A percentile compares a stretch with the other conserved stretches of the same genome.
Conservation (phyloP, 2,329 filamentous ascomycete species). For the Colletotrichum falcatum region DNA sequence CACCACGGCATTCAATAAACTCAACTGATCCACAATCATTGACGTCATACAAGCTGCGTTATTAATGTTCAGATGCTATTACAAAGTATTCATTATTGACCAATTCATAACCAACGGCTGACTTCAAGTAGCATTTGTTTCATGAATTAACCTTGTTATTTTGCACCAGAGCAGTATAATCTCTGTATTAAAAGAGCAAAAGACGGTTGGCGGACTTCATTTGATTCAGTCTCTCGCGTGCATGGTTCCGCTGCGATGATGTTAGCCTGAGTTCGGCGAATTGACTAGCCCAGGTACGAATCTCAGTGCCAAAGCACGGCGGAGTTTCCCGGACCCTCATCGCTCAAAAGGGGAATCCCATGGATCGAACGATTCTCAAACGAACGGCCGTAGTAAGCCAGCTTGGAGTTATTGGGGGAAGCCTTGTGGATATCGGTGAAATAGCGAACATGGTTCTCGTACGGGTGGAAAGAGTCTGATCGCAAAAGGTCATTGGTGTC, state of each 20-base stretch:
- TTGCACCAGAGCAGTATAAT: too few species aligned
- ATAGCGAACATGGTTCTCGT: slow-evolving; percentile 62
- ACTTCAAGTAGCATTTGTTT: not conserved
- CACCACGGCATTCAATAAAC: not conserved
- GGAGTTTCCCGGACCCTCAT: slow-evolving; percentile 56
- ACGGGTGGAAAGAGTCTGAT: slow-evolving; percentile 64
- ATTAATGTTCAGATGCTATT: too few species aligned
- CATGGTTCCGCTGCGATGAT: slow-evolving; percentile 53
- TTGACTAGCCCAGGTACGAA: not conserved
- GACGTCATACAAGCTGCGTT: too few species aligned
- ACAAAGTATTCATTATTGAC: not conserved
- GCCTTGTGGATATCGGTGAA: slow-evolving; percentile 55
- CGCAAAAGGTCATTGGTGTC: slow-evolving; percentile 55
- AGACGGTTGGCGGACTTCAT: too few species aligned
- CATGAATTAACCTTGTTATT: too few species aligned
- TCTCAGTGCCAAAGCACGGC: slow-evolving; percentile 59
- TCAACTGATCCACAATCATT: not conserved
- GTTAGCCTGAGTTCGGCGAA: not conserved
- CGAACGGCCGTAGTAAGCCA: slow-evolving; percentile 59
- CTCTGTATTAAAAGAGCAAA: too few species aligned
- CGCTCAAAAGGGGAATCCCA: slow-evolving; percentile 65
- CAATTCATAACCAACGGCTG: not conserved
- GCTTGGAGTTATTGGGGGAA: slow-evolving; percentile 59
- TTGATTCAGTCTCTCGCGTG: slow-evolving; percentile 68
- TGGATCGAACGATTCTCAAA: slow-evolving; percentile 65